Evolutionary conservation across 352 stramenopile species (phyloP), one percentile per base, ranked within the genome.

Genomic region (Blastocystis sp.): DNA sequence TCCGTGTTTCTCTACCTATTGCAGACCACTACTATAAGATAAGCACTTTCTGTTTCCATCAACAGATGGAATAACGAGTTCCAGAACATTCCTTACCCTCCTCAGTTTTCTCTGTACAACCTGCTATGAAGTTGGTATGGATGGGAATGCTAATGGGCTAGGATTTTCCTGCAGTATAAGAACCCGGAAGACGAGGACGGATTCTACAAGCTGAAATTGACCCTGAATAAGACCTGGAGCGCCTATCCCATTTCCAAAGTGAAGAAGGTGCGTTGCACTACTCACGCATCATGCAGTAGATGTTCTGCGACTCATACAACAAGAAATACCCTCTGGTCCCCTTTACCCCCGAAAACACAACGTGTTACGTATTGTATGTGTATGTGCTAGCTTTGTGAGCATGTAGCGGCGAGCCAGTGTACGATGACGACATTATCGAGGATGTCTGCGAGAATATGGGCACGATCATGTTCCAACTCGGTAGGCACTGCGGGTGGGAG

Each of bases 231-330:
- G 24, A 88, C 42, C 42, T 88, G 78, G 78, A 68, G 64, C 38
- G 40, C 57, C 17, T 76, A 79, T 60, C 78, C 78, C 4, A 79
- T 88, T 62, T 79, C 68, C 24, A 79, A 88, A 43, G 78, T 88
- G 43, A 88, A 88, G 59, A 88, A 88, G 45, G 74, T 69, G 21
- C 14, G 57, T 38, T 69, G 38, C 1, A 57, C 2, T 3, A 19
- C 11, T n/a, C 21, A 10, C 7, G 11, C 60, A 9, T 54, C 10
- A 59, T 11, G 21, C 48, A 0, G 48, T 88, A 95, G 92, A 95
- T 95, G 89, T 95, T 95, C 76, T 92, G 95, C 61, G 93, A 95
- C 90, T 92, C 94, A 84, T 95, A 95, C 90, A 95, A 95, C 89
- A 94, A 92, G 63, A 95, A 95, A 90, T 94, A 94, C 87, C 91